Conservation (phyloP, 345 rosid genomes). For the Erodium maritimum region DNA sequence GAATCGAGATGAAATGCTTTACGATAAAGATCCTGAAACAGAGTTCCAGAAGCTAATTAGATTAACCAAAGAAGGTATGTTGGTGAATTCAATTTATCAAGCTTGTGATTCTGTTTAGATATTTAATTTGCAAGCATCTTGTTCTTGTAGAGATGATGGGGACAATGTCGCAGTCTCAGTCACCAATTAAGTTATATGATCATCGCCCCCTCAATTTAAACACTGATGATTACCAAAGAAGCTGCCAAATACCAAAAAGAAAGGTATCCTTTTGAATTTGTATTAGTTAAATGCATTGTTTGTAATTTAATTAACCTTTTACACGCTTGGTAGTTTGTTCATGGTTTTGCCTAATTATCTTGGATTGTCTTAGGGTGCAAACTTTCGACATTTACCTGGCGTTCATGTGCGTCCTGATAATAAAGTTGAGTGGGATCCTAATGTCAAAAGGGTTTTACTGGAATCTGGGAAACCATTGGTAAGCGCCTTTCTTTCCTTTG, state of each 20-base stretch:
- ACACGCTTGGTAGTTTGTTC: too few relatives aligned
- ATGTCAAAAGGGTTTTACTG: constrained; percentile 20
- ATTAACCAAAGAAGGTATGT: constrained; percentile 25
- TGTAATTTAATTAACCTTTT: too few relatives aligned
- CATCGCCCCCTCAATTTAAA: constrained; percentile 37
- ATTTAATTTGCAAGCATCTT: not conserved
- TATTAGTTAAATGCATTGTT: not conserved
- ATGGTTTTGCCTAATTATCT: not conserved
- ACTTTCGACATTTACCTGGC: constrained; percentile 57
- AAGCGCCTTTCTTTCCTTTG: constrained; percentile 1
- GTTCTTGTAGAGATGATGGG: constrained; percentile 21
- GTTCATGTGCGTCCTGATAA: constrained; percentile 31
- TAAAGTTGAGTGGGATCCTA: constrained; percentile 36
- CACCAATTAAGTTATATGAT: constrained; percentile 17
- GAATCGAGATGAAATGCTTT: constrained; percentile 33
- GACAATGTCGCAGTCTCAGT: not conserved
- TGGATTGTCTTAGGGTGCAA: constrained; percentile 33
- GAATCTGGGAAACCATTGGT: constrained; percentile 42
- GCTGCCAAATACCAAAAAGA: constrained; percentile 35
- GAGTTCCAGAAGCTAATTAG: constrained; percentile 39
- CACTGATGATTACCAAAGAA: constrained; percentile 35
- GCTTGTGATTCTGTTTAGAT: too few relatives aligned
- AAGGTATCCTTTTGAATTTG: constrained; percentile 20
- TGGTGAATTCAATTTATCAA: too few relatives aligned
- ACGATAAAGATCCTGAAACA: constrained; percentile 23